A percentile compares a stretch with the other conserved stretches of the same genome.
These are phyloP conservation scores for Colletotrichum somersetense DNA, from an alignment of 2,329 filamentous ascomycete species.

Conservation along the genomic window DNA sequence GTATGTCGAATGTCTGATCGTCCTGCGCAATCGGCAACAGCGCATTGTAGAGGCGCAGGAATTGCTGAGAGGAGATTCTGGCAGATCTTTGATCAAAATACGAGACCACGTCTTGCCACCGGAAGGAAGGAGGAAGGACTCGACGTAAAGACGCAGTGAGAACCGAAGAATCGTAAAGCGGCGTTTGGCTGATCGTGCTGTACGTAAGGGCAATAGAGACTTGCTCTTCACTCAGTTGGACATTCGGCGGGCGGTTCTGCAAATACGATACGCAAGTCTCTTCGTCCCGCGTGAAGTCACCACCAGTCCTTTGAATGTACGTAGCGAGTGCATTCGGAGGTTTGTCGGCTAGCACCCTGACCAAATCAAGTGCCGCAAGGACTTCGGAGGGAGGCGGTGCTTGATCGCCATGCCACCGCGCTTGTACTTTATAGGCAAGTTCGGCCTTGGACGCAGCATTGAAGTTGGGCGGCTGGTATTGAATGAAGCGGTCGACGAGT, in stretches of 20 bases:
- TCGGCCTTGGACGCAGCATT: conserved; percentile 80
- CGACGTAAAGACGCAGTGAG: conserved; percentile 74
- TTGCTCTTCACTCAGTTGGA: conserved; percentile 83
- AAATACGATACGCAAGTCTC: conserved; percentile 72
- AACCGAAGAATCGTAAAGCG: conserved; percentile 63
- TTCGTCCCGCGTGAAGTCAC: conserved; percentile 80
- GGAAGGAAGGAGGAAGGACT: conserved; percentile 73
- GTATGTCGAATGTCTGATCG: conserved; percentile 80
- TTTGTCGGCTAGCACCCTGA: conserved; percentile 72
- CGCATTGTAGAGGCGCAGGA: conserved; percentile 83
- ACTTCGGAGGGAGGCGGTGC: conserved; percentile 75
- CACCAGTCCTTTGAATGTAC: conserved; percentile 80
- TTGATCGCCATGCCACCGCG: conserved; percentile 76
- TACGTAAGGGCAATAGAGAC: conserved; percentile 84
- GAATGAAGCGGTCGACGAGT: conserved; percentile 87
- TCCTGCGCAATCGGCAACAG: conserved; percentile 78
- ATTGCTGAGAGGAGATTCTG: conserved; percentile 82
- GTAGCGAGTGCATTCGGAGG: conserved; percentile 70
- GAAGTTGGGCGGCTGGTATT: conserved; percentile 89
- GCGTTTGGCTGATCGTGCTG: conserved; percentile 69
- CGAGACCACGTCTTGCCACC: conserved; percentile 78
- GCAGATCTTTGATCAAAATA: conserved; percentile 85
- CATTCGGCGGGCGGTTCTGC: conserved; percentile 63
- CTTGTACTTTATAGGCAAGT: conserved; percentile 73
- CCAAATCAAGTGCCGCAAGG: conserved; percentile 76